Percentiles rank a stretch among this genome's conserved stretches.
Evolutionary conservation across 2,329 filamentous ascomycete species (phyloP).

Genomic region (Epichloe amarillans): DNA sequence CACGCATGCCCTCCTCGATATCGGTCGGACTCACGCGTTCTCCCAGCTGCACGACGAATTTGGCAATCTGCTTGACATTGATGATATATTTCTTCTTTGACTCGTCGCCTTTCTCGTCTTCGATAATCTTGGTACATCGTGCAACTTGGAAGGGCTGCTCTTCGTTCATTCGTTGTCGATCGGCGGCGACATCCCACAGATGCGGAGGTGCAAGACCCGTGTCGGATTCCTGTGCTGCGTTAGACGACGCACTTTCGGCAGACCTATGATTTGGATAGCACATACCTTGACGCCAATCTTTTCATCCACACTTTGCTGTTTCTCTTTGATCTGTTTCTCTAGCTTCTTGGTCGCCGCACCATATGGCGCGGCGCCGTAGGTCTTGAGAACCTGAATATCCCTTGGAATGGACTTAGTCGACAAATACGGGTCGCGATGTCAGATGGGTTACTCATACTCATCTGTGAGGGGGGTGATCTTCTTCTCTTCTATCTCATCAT

Average conservation of each 20-base stretch:
- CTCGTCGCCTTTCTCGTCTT: slow-evolving; percentile 80
- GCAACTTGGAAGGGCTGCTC: slow-evolving; percentile 97
- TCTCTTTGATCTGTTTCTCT: slow-evolving; percentile 98
- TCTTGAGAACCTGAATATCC: slow-evolving; percentile 98
- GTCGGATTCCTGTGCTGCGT: slow-evolving; percentile 69
- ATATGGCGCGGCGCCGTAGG: slow-evolving; percentile 94
- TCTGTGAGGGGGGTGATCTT: slow-evolving; percentile 96
- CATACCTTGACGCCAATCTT: slow-evolving; percentile 81
- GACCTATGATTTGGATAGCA: not conserved
- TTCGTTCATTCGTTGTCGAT: slow-evolving; percentile 96
- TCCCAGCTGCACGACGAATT: slow-evolving; percentile 96
- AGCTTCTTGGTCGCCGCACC: slow-evolving; percentile 89
- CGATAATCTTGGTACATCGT: slow-evolving; percentile 97
- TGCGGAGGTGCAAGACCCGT: slow-evolving; percentile 96
- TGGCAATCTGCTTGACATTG: slow-evolving; percentile 99
- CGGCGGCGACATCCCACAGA: slow-evolving; percentile 96
- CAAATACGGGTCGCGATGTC: not conserved
- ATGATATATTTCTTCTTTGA: slow-evolving; percentile 99
- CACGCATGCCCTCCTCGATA: slow-evolving; percentile 98
- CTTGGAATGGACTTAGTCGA: slow-evolving; percentile 33
- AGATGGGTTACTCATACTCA: slow-evolving; percentile 52
- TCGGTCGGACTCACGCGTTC: slow-evolving; percentile 95
- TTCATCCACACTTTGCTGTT: slow-evolving; percentile 94
- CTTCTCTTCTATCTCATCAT: slow-evolving; percentile 97
- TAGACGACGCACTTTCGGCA: slow-evolving; percentile 8